These are phyloP conservation scores for Fonsecaea multimorphosa DNA, from an alignment of 2,329 filamentous ascomycete species.

Conservation along the genomic window DNA sequence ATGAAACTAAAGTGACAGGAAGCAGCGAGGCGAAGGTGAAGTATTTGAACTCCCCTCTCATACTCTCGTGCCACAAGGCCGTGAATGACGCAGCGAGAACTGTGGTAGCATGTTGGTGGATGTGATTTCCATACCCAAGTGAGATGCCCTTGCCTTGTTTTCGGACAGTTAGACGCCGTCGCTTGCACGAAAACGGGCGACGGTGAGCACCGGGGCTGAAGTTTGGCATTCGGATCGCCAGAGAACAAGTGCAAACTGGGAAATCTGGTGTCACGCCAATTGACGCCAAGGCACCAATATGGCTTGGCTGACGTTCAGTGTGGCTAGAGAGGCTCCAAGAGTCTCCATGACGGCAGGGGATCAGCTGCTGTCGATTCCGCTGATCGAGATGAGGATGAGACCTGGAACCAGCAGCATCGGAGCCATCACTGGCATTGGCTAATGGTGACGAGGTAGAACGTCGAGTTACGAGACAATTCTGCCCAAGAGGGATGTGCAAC, in stretches of 20 bases:
- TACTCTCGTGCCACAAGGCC: background rate
- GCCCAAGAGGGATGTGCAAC: too few relatives aligned
- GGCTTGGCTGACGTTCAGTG: slow-evolving; percentile 22
- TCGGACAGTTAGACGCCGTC: background rate
- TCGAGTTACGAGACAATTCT: background rate
- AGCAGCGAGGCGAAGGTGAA: slow-evolving; percentile 1
- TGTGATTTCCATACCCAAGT: background rate
- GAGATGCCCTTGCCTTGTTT: slow-evolving; percentile 14
- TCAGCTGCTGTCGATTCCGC: background rate
- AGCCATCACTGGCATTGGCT: too few relatives aligned
- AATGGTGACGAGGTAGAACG: background rate
- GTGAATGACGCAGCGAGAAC: slow-evolving; percentile 16
- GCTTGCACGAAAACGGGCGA: slow-evolving; percentile 14
- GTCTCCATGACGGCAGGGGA: slow-evolving; percentile 1
- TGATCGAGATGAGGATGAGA: slow-evolving; percentile 15
- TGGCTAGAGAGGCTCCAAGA: slow-evolving; percentile 6
- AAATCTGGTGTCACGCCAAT: slow-evolving; percentile 7
- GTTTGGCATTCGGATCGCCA: slow-evolving; percentile 9
- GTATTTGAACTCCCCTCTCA: background rate
- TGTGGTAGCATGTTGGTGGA: slow-evolving; percentile 1
- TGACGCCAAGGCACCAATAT: background rate
- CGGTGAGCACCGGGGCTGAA: slow-evolving; percentile 9
- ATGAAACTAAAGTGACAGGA: background rate
- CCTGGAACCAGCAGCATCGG: background rate
- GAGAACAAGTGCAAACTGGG: slow-evolving; percentile 1